These are phyloP conservation scores for Xenoacremonium recifei DNA, from an alignment of 2,329 filamentous ascomycete species.

Conservation along the genomic window DNA sequence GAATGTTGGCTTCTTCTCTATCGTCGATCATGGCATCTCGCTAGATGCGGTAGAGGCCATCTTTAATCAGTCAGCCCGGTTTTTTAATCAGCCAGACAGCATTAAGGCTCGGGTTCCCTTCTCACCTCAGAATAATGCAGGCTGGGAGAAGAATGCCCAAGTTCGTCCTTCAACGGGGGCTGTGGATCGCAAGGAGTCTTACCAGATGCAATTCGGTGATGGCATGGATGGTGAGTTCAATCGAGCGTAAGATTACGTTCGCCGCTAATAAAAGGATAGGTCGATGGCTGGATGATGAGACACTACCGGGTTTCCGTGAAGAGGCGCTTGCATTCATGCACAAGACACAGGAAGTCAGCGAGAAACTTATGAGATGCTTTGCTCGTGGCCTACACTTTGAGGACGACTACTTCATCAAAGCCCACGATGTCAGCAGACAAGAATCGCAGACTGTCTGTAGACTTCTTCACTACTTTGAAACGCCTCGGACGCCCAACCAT, in stretches of 20 bases:
- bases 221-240: conserved; percentile 48
- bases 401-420: conserved; percentile 54
- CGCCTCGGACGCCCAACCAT: conserved; percentile 32
- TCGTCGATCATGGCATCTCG: conserved; percentile 55
- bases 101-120: conserved; percentile 55
- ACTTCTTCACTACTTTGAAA: conserved; percentile 56
- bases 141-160: conserved; percentile 60
- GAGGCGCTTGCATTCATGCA: conserved; percentile 52
- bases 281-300: conserved; percentile 50
- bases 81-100: conserved; percentile 52
- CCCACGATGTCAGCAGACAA: conserved; percentile 48
- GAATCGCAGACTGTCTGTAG: conserved; percentile 55
- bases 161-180: conserved; percentile 58
- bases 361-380: conserved; percentile 58
- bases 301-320: conserved; percentile 48
- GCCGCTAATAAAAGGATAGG: no score
- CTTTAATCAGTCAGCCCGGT: conserved; percentile 48
- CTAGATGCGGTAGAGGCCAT: conserved; percentile 47
- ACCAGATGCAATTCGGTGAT: conserved; percentile 61
- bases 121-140: conserved; percentile 51
- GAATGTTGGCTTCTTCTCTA: conserved; percentile 59
- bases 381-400: conserved; percentile 55
- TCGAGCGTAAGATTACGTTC: no score
- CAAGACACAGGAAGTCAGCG: conserved; percentile 49
- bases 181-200: conserved; percentile 60